These are phyloP conservation scores for Ogataea trehaloabstinens DNA, from an alignment of 805 yeast genomes.

Conservation along the genomic window DNA sequence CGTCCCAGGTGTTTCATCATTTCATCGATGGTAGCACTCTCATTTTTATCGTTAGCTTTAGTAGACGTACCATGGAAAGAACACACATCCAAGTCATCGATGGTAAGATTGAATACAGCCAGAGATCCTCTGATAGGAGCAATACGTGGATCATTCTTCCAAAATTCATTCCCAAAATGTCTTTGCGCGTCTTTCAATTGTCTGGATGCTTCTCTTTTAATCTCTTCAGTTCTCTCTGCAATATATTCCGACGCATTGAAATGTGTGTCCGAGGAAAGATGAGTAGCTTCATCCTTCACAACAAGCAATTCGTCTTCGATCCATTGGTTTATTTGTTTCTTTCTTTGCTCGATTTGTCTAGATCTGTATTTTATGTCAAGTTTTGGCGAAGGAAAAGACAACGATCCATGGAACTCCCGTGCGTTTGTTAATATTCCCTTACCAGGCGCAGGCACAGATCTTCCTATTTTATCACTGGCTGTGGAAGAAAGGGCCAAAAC, in stretches of 20 bases:
- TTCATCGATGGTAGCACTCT: conserved; percentile 81
- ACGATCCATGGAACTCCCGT: conserved; percentile 81
- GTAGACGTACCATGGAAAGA: conserved; percentile 99
- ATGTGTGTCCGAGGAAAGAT: conserved; percentile 46
- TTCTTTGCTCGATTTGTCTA: conserved; percentile 82
- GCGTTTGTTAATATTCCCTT: conserved; percentile 99
- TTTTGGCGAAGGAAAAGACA: conserved; percentile 76
- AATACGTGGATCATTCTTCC: conserved; percentile 85
- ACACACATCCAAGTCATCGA: conserved; percentile 94
- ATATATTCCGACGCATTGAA: conserved; percentile 56
- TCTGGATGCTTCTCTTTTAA: conserved; percentile 76
- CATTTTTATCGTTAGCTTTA: conserved; percentile 98
- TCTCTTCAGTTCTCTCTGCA: conserved; percentile 83
- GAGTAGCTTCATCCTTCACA: conserved; percentile 68
- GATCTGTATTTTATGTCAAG: conserved; percentile 90
- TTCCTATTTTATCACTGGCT: conserved; percentile 97
- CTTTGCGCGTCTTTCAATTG: conserved; percentile 87
- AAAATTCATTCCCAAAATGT: conserved; percentile 96
- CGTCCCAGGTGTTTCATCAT: conserved; percentile 97
- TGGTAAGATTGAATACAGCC: conserved; percentile 87
- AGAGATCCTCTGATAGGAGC: conserved; percentile 97
- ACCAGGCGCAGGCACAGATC: conserved; percentile 99
- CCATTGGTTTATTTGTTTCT: conserved; percentile 77
- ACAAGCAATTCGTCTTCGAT: conserved; percentile 73
- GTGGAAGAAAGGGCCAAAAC: conserved; percentile 92